Evolutionary conservation across 2,329 filamentous ascomycete genomes (phyloP), one percentile per base, ranked within the genome.

Genomic region (Alternaria metachromatica): DNA sequence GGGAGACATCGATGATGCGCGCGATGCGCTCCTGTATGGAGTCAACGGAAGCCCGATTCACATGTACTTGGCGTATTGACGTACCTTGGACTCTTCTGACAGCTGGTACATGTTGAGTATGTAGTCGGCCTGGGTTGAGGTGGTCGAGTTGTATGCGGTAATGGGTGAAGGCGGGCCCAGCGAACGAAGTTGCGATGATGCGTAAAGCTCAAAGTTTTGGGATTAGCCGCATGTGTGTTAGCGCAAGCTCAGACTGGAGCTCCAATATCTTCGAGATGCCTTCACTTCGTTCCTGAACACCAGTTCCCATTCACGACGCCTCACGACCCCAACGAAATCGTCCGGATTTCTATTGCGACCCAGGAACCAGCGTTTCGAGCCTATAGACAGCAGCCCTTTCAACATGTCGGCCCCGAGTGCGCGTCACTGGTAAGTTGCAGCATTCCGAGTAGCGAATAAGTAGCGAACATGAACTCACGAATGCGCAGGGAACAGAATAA

Each of bases 71-170:
- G 10, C 5, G n/a, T 33, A 30, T 49, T 50, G 56, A 57, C 69
- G 56, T 80, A 97, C 95, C 91, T 98, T 98, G 79, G 94, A 94
- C 86, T 99, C 96, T 84, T 99, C 96, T 55, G 96, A 98, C 72
- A 98, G 90, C 87, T 86, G 67, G 64, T 76, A 78, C 76, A 88
- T 86, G 80, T 81, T 86, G 71, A 60, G 18, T 62, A 44, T 54
- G 41, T 28, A 55, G 60, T 44, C 50, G 25, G 48, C 33, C 18
- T 49, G 44, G 50, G 10, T 43, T 30, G 41, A 45, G 43, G 33
- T 50, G 60, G 45, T 60, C 26, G 43, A 54, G 37, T 21, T 21
- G 55, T 25, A 55, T 28, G 60, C 20, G 23, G 48, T 46, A 49
- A 46, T 50, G 46, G 58, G 26, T 48, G 57, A 49, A 58, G 54